Percentiles rank a stretch among this genome's conserved stretches.
These are phyloP conservation scores for Urtica urens DNA, from an alignment of 306 rosid genomes.

Conservation along the genomic window DNA sequence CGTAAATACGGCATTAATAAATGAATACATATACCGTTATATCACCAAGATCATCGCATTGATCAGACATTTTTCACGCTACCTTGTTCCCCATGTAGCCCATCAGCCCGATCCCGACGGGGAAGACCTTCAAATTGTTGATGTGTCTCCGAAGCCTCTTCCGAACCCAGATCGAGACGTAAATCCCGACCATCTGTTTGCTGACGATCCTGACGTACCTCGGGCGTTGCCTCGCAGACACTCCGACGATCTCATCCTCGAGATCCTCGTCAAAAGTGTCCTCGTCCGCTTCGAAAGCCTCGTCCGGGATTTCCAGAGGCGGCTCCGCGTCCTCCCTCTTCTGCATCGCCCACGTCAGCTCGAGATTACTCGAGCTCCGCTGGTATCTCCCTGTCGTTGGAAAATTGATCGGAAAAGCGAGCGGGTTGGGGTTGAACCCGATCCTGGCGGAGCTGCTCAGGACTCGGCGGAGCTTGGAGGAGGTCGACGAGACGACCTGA, in stretches of 20 bases:
- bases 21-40: too few relatives aligned
- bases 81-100: conserved; percentile 99
- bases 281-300: conserved; percentile 26
- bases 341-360: conserved; percentile 31
- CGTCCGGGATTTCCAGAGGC: conserved; percentile 39
- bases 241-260: conserved; percentile 16
- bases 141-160: conserved; percentile 79
- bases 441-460: conserved; percentile 72
- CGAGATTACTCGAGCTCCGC: conserved; percentile 57
- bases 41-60: too few relatives aligned
- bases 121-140: conserved; percentile 73
- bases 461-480: conserved; percentile 66
- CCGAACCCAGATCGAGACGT: conserved; percentile 85
- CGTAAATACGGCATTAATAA: too few relatives aligned
- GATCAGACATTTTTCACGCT: background rate
- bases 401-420: conserved; percentile 9
- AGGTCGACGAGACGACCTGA: conserved; percentile 43
- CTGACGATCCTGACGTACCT: conserved; percentile 72
- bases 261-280: conserved; percentile 40
- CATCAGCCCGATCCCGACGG: conserved; percentile 95
- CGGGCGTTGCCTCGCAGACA: conserved; percentile 15
- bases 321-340: conserved; percentile 33
- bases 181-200: conserved; percentile 98
- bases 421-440: conserved; percentile 43
- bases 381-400: conserved; percentile 28